Conservation (phyloP, 2,329 filamentous ascomycete species). For the Alternaria tenuissima region DNA sequence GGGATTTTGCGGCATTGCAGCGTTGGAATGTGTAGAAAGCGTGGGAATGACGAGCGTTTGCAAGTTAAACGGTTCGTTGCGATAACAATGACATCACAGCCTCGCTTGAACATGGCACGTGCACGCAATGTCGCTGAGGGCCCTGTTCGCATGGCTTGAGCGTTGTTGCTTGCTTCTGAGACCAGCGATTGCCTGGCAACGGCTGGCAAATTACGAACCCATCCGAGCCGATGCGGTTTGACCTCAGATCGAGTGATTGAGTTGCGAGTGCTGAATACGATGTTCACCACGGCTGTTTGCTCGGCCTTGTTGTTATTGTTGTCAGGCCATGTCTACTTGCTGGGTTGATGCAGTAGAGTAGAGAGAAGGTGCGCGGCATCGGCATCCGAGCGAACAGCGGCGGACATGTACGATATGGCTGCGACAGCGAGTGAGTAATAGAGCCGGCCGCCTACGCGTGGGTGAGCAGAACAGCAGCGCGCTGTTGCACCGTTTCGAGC, state of each 20-base stretch:
- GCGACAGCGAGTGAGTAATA: conserved; percentile 10
- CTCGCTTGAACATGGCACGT: conserved; percentile 19
- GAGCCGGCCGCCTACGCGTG: conserved; percentile 14
- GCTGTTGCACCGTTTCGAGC: conserved; percentile 38
- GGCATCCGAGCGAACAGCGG: conserved; percentile 16
- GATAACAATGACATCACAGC: conserved; percentile 27
- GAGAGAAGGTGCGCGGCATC: conserved; percentile 14
- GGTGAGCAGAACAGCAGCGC: conserved; percentile 6
- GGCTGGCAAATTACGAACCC: conserved; percentile 27
- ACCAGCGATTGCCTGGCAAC: conserved; percentile 23
- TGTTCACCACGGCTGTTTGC: conserved; percentile 10
- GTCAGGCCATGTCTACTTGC: conserved; percentile 23
- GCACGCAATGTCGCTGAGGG: conserved; percentile 11
- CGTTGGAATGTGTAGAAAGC: background rate
- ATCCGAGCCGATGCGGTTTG: conserved; percentile 16
- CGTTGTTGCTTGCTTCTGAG: conserved; percentile 19
- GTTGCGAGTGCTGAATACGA: background rate
- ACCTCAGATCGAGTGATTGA: conserved; percentile 7
- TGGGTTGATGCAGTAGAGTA: background rate
- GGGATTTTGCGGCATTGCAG: background rate
- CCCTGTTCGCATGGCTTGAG: conserved; percentile 25
- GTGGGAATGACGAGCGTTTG: conserved; percentile 9
- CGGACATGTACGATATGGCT: conserved; percentile 9
- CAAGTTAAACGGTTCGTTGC: conserved; percentile 11
- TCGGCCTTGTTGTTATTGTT: conserved; percentile 10